Evolutionary conservation across 2,329 filamentous ascomycete species (phyloP).

Genomic region (Colletotrichum liaoningense): DNA sequence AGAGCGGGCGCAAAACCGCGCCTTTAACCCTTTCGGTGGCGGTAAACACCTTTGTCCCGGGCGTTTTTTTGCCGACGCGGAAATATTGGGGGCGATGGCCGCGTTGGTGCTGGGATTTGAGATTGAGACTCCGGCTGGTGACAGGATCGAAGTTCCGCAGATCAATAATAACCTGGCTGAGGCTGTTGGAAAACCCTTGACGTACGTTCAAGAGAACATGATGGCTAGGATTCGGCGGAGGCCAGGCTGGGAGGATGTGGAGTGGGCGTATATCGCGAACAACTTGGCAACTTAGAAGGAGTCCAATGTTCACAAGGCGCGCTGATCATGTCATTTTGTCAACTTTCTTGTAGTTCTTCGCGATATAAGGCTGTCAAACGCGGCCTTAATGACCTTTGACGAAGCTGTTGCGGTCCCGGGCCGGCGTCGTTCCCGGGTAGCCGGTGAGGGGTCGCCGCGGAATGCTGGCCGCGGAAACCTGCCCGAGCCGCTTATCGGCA

Average conservation of each 20-base stretch:
- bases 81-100: slow-evolving; percentile 42
- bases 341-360: too few relatives aligned
- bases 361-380: too few relatives aligned
- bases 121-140: slow-evolving; percentile 33
- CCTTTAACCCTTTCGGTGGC: slow-evolving; percentile 47
- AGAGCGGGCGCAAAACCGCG: slow-evolving; percentile 38
- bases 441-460: neutral
- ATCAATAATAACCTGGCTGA: slow-evolving; percentile 23
- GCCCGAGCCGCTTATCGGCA: neutral
- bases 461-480: neutral
- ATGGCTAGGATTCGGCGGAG: slow-evolving; percentile 5
- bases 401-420: neutral
- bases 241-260: slow-evolving; percentile 20
- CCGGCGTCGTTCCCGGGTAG: neutral
- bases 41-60: slow-evolving; percentile 49
- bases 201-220: slow-evolving; percentile 14
- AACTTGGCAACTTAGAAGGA: neutral
- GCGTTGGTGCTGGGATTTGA: slow-evolving; percentile 41
- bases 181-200: slow-evolving; percentile 16
- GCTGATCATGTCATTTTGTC: too few relatives aligned
- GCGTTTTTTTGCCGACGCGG: slow-evolving; percentile 45
- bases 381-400: too few relatives aligned
- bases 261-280: slow-evolving; percentile 12
- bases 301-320: neutral
- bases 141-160: slow-evolving; percentile 3